A percentile compares a stretch with the other conserved stretches of the same genome.
These are phyloP conservation scores for Malus sylvestris DNA, from an alignment of 306 rosid genomes.

Conservation along the genomic window DNA sequence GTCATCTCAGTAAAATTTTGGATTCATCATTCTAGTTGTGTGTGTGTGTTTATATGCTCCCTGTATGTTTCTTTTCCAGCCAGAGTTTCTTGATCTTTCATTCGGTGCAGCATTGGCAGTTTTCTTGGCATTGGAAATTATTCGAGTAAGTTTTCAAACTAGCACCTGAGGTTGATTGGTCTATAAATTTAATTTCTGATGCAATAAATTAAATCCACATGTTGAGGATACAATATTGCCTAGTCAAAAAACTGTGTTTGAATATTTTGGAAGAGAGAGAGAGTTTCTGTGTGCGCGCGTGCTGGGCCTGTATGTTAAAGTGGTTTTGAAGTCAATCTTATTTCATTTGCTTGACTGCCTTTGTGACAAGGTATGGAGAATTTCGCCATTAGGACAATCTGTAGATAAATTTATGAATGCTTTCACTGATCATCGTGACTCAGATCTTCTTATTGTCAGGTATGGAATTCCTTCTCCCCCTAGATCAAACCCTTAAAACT, in stretches of 20 bases:
- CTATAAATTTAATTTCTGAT: not conserved
- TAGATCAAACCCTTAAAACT: not conserved
- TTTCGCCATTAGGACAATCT: constrained; percentile 82
- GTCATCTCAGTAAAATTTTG: constrained; percentile 3
- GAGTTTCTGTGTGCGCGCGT: not conserved
- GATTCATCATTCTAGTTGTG: not conserved
- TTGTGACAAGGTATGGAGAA: constrained; percentile 73
- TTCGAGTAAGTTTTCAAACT: constrained; percentile 62
- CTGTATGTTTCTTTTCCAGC: constrained; percentile 48
- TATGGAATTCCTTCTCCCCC: constrained; percentile 14
- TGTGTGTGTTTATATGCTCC: constrained; percentile 12
- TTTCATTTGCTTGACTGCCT: constrained; percentile 14
- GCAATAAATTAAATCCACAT: no score
- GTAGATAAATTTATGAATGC: constrained; percentile 92
- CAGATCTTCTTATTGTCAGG: constrained; percentile 92
- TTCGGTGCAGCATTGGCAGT: constrained; percentile 88
- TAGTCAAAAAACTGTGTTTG: no score
- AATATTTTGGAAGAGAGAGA: no score
- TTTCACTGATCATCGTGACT: constrained; percentile 92
- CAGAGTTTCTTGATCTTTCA: constrained; percentile 80
- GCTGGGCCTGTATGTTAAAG: no score
- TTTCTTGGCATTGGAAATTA: constrained; percentile 77
- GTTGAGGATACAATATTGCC: no score
- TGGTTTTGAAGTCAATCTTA: not conserved
- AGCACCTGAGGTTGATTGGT: not conserved